These are phyloP conservation scores for Leishmania lainsoni DNA, from an alignment of 208 protist species.

Conservation along the genomic window DNA sequence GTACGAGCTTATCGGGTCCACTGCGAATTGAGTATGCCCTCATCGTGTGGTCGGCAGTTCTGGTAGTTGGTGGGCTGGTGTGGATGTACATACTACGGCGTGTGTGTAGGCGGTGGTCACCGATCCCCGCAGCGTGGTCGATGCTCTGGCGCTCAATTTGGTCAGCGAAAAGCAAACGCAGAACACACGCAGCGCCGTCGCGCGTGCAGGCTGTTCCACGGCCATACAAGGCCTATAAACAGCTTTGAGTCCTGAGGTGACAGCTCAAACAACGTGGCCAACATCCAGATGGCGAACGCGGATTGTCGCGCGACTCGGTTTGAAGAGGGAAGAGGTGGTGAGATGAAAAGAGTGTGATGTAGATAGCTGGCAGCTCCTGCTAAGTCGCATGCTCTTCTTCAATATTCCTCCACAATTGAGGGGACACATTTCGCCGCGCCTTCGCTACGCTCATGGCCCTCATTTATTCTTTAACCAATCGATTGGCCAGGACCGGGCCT, in stretches of 20 bases:
- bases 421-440: too few relatives aligned
- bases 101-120: background rate
- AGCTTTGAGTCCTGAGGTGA: background rate
- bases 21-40: constrained; percentile 15
- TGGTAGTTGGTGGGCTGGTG: constrained; percentile 9
- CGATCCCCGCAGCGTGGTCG: background rate
- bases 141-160: background rate
- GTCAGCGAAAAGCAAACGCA: background rate
- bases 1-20: constrained; percentile 16
- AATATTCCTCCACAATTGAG: too few relatives aligned
- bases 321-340: too few relatives aligned
- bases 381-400: too few relatives aligned
- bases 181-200: background rate
- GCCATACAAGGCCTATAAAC: constrained; percentile 2
- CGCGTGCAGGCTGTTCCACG: constrained; percentile 5
- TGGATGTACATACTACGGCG: constrained; percentile 11
- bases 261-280: background rate
- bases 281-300: background rate
- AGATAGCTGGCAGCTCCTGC: too few relatives aligned
- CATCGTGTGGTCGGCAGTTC: background rate
- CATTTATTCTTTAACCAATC: too few relatives aligned
- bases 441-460: too few relatives aligned
- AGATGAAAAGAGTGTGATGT: too few relatives aligned
- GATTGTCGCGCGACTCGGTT: too few relatives aligned
- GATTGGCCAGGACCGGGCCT: too few relatives aligned